Conservation (phyloP, 371 early-diverging fungal species). For the Cokeromyces recurvatus region DNA sequence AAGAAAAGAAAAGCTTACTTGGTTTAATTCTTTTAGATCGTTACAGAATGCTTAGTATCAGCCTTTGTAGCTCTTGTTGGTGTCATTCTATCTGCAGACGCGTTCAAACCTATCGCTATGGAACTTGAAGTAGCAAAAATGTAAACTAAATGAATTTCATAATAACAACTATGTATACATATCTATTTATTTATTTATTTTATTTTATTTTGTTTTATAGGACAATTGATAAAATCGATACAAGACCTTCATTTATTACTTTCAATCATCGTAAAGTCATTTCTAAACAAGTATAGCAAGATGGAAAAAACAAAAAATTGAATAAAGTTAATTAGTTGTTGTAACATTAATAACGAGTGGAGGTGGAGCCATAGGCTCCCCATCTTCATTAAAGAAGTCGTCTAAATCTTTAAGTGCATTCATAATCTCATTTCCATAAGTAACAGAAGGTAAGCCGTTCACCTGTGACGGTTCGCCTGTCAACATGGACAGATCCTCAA, state of each 20-base stretch:
- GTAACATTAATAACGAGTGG: too few species aligned
- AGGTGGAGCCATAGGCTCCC: too few species aligned
- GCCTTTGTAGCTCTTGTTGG: conserved; percentile 36
- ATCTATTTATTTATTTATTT: background rate
- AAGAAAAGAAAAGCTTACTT: background rate
- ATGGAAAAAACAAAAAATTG: conserved; percentile 18
- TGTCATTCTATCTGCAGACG: conserved; percentile 45
- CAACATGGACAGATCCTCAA: conserved; percentile 43
- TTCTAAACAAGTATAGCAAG: conserved; percentile 32
- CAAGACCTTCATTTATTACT: conserved; percentile 58
- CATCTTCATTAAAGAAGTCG: conserved; percentile 56
- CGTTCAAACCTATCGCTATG: conserved; percentile 59
- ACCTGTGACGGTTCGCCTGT: conserved; percentile 24
- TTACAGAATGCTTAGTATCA: conserved; percentile 35
- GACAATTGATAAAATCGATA: conserved; percentile 62
- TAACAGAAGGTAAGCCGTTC: background rate
- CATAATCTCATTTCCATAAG: conserved; percentile 48
- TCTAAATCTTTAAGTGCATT: conserved; percentile 55
- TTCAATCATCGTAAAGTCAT: conserved; percentile 54
- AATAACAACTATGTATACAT: too few species aligned
- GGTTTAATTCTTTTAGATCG: conserved; percentile 35
- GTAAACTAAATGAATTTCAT: conserved; percentile 34
- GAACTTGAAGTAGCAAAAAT: conserved; percentile 60
- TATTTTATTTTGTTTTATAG: conserved; percentile 22
- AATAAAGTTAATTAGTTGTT: too few species aligned